phyloP scores from a whole-genome alignment of 2,329 filamentous ascomycete species.

The Knufia petricola region DNA sequence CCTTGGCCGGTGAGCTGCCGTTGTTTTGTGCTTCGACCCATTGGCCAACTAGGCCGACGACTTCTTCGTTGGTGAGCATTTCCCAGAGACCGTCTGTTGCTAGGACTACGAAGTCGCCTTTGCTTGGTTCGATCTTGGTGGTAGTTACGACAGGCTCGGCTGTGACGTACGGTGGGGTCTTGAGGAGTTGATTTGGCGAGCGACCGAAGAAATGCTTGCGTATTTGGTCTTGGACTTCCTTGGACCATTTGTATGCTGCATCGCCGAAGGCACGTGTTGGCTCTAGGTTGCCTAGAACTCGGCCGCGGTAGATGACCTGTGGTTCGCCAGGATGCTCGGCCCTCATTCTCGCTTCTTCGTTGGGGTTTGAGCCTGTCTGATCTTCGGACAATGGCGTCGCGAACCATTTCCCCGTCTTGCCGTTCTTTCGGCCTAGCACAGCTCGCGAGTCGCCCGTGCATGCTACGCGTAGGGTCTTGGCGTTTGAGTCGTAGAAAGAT shows the following conservation, averaged over 20 bases:
- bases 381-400: constrained; percentile 84
- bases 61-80: constrained; percentile 98
- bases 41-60: constrained; percentile 88
- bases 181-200: constrained; percentile 63
- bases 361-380: constrained; percentile 82
- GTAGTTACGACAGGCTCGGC: constrained; percentile 92
- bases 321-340: constrained; percentile 75
- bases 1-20: constrained; percentile 20
- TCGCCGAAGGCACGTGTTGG: constrained; percentile 93
- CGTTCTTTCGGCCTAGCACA: constrained; percentile 69
- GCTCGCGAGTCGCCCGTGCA: constrained; percentile 95
- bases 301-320: constrained; percentile 76
- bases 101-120: constrained; percentile 91
- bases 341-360: constrained; percentile 72
- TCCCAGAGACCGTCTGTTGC: constrained; percentile 97
- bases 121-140: constrained; percentile 78
- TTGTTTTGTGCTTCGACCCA: constrained; percentile 75
- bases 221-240: constrained; percentile 71
- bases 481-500: constrained; percentile 86
- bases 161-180: constrained; percentile 92
- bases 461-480: constrained; percentile 81
- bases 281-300: constrained; percentile 84
- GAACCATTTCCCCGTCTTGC: constrained; percentile 74
- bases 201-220: constrained; percentile 82
- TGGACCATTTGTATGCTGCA: constrained; percentile 91